Percentiles rank a stretch among this genome's conserved stretches.
Conservation (phyloP, 2,329 filamentous ascomycete genomes). For the Calonectria henricotiae region DNA sequence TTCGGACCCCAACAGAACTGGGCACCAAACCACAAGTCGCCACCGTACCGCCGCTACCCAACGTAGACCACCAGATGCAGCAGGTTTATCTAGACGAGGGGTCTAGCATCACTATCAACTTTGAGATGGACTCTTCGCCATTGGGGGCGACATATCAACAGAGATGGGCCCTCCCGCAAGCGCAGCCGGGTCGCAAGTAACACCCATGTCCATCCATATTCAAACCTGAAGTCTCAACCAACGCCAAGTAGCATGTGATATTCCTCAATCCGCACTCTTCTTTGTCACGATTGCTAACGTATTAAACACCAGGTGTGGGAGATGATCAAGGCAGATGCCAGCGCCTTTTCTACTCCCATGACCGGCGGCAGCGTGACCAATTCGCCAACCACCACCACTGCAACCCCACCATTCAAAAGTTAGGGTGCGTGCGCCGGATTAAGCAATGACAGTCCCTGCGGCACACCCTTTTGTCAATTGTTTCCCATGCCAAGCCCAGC, state of each 20-base stretch:
- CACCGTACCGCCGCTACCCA: neutral
- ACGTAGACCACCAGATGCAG: constrained; percentile 9
- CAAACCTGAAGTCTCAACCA: neutral
- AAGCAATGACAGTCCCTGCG: neutral
- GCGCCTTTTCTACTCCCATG: neutral
- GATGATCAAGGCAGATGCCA: neutral
- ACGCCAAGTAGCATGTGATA: neutral
- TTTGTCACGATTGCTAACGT: neutral
- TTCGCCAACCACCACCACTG: neutral
- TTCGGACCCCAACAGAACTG: neutral
- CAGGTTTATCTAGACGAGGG: neutral
- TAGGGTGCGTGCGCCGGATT: neutral
- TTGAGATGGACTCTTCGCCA: neutral
- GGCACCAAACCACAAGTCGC: neutral
- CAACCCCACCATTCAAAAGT: neutral
- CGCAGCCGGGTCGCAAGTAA: neutral
- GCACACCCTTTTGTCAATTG: neutral
- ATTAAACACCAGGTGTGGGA: neutral
- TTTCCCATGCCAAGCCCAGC: neutral
- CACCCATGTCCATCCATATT: neutral
- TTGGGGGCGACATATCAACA: neutral
- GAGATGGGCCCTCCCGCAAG: neutral
- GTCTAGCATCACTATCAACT: neutral
- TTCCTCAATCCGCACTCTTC: neutral
- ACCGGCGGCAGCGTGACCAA: neutral